Conservation (phyloP, 805 yeast species). For the Danielia oregonensis region DNA sequence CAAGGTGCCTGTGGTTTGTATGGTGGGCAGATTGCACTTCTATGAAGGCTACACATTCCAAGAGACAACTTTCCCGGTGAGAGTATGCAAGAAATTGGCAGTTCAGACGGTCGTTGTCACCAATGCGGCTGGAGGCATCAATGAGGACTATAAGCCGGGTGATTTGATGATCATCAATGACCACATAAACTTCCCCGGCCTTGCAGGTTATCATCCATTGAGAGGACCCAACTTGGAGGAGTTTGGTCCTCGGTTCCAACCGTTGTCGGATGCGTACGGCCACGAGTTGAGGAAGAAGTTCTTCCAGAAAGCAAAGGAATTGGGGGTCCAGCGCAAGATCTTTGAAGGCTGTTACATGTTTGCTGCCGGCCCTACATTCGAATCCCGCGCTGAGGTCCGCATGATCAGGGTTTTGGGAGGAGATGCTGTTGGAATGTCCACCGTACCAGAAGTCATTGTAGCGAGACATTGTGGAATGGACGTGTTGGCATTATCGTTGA, state of each 20-base stretch:
- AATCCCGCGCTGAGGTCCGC: conserved; percentile 87
- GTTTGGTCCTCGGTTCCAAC: conserved; percentile 84
- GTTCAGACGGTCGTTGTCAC: conserved; percentile 69
- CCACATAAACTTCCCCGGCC: conserved; percentile 88
- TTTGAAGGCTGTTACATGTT: conserved; percentile 86
- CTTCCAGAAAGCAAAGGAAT: conserved; percentile 46
- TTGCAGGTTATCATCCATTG: conserved; percentile 83
- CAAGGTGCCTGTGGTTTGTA: conserved; percentile 77
- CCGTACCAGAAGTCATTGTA: conserved; percentile 92
- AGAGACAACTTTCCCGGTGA: conserved; percentile 80
- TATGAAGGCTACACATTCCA: conserved; percentile 88
- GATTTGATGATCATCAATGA: conserved; percentile 89
- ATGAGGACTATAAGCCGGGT: conserved; percentile 65
- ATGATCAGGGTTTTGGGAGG: conserved; percentile 71
- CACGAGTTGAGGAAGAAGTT: conserved; percentile 62
- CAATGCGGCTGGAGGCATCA: conserved; percentile 95
- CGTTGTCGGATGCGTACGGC: conserved; percentile 88
- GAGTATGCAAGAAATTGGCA: conserved; percentile 66
- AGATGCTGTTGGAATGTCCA: conserved; percentile 96
- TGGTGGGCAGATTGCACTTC: conserved; percentile 90
- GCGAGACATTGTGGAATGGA: conserved; percentile 85
- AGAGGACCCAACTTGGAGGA: conserved; percentile 79
- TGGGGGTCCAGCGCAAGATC: conserved; percentile 52
- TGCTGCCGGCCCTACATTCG: conserved; percentile 93
- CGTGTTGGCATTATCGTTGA: conserved; percentile 80